These are phyloP conservation scores for Ceratocystis smalleyi DNA, from an alignment of 2,329 filamentous ascomycete genomes.

Conservation along the genomic window DNA sequence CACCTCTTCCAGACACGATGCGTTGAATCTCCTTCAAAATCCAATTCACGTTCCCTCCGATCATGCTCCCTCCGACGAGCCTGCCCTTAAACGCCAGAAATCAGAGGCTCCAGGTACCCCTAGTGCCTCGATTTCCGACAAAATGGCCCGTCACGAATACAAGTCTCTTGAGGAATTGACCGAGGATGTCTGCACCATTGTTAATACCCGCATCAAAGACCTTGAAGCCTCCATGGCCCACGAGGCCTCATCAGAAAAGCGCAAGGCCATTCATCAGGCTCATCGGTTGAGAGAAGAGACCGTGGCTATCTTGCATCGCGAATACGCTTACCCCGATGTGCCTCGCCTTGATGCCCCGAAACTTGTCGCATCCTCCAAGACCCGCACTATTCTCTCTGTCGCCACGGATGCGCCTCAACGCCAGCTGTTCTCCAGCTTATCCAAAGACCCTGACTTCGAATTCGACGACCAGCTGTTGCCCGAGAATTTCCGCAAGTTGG, in stretches of 20 bases:
- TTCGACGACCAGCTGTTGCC: constrained; percentile 21
- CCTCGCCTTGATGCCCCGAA: constrained; percentile 3
- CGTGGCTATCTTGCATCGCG: constrained; percentile 45
- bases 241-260: constrained; percentile 16
- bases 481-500: constrained; percentile 42
- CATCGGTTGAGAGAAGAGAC: constrained; percentile 31
- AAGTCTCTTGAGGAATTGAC: constrained; percentile 50
- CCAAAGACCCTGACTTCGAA: constrained; percentile 21
- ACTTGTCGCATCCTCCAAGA: constrained; percentile 7
- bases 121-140: constrained; percentile 36
- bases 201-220: constrained; percentile 34
- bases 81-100: constrained; percentile 45
- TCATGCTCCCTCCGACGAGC: constrained; percentile 36
- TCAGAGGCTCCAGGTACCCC: constrained; percentile 29
- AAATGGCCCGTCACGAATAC: constrained; percentile 37
- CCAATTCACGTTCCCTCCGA: constrained; percentile 38
- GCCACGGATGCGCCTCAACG: constrained; percentile 59
- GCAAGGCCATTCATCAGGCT: constrained; percentile 17
- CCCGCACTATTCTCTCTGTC: constrained; percentile 51
- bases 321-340: constrained; percentile 35
- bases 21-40: constrained; percentile 22
- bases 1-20: constrained; percentile 34
- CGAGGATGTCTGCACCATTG: constrained; percentile 36
- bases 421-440: constrained; percentile 76
- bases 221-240: constrained; percentile 27